A percentile compares a stretch with the other conserved stretches of the same genome.
Conservation (phyloP, 495 filamentous ascomycete genomes). For the Aspergillus taichungensis region DNA sequence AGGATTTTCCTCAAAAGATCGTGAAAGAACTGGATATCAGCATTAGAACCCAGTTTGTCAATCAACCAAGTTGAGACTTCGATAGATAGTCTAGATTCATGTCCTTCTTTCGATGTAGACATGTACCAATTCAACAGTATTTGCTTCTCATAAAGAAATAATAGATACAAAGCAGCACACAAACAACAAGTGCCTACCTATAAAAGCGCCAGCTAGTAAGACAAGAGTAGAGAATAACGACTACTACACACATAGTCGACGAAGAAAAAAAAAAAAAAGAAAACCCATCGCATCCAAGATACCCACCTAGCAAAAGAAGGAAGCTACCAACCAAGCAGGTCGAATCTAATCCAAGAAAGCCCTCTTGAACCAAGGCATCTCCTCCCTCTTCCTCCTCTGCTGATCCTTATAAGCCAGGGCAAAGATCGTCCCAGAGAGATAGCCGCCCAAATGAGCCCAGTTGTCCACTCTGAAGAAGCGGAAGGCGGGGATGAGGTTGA, state of each 20-base stretch:
- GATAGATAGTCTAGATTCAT: too few species aligned
- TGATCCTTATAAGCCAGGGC: constrained; percentile 17
- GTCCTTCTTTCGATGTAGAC: too few species aligned
- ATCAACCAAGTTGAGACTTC: too few species aligned
- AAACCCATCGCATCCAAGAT: not conserved
- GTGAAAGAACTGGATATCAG: too few species aligned
- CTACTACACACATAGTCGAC: not conserved
- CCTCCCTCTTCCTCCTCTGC: constrained; percentile 11
- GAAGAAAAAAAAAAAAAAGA: not conserved
- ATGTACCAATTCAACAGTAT: not conserved
- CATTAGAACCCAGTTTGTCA: too few species aligned
- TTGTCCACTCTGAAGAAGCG: constrained; percentile 47
- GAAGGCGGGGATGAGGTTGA: constrained; percentile 24
- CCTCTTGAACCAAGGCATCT: constrained; percentile 10
- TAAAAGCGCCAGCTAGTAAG: not conserved
- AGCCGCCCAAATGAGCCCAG: constrained; percentile 64
- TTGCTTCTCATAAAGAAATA: not conserved
- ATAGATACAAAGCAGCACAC: not conserved
- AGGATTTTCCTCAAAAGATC: too few species aligned
- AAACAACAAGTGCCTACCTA: not conserved
- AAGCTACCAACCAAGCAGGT: too few species aligned
- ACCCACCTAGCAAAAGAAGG: too few species aligned
- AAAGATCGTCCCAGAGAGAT: constrained; percentile 40
- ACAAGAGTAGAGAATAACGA: not conserved
- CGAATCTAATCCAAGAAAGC: not conserved